Evolutionary conservation across 176 grass and related monocot species (phyloP), one percentile per base, ranked within the genome.

Genomic region (Calamus simplicifolius): DNA sequence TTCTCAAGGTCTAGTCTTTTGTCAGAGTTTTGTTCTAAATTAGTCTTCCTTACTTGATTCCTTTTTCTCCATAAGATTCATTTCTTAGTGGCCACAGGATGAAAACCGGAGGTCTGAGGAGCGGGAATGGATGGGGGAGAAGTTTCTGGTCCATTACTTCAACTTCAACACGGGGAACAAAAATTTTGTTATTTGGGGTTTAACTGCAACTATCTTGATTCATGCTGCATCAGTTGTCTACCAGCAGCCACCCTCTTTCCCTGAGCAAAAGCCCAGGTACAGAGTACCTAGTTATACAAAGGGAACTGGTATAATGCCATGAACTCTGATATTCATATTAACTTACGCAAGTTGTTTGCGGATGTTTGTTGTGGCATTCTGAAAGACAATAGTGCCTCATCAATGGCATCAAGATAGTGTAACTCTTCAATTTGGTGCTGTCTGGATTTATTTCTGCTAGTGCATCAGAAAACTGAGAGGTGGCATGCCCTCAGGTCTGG

Each of bases 191-290:
- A 82, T 90, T 51, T 90, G 87, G 87, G 81, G 82, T 35, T 73
- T 90, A 53, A 90, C 87, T 4, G 87, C 78, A 0, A 26, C 78
- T 53, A 85, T 90, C 63, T 26, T 90, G 61, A 85, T 90, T 72
- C 81, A 85, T 51, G 79, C 87, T 1, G 82, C 87, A 66, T 69
- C 82, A 49, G 25, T 85, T 54, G 75, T 85, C 54, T 85, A 73
- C 51, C 51, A 85, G 71, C 58, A 71, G 60, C 63, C 58, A 63
- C 81, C 78, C 0, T 69, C 80, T 59, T 90, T 85, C 67, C 3
- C 59, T 23, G 78, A 85, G 72, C 73, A 27, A 70, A 90, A 68
- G 59, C 43, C 73, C 52, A 66, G 75, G 12, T 90, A 75, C 60
- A 69, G 71, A 27, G 27, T 90, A 27, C 78, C 79, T 27, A 70